A percentile compares a stretch with the other conserved stretches of the same genome.
Evolutionary conservation across 208 protist species (phyloP).

Genomic region (Blechomonas ayalai): DNA sequence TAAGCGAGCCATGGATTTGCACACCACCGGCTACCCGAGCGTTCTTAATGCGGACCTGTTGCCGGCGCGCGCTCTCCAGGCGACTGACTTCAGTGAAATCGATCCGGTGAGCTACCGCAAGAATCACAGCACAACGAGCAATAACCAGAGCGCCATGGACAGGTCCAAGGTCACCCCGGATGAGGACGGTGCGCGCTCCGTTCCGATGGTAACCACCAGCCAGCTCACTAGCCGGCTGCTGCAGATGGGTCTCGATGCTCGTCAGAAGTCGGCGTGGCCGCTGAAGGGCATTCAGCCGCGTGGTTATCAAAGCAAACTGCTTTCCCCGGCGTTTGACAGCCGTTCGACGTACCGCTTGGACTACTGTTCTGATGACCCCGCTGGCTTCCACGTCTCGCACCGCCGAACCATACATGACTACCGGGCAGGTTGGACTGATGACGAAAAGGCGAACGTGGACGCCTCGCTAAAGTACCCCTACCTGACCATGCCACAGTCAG

Average conservation of each 20-base stretch:
- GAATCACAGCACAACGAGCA: slow-evolving; percentile 31
- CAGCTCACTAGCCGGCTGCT: not conserved
- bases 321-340: slow-evolving; percentile 36
- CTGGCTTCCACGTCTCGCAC: slow-evolving; percentile 16
- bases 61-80: slow-evolving; percentile 17
- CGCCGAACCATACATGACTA: slow-evolving; percentile 28
- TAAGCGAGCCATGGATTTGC: slow-evolving; percentile 51
- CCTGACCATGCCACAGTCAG: slow-evolving; percentile 51
- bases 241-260: not conserved
- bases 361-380: slow-evolving; percentile 52
- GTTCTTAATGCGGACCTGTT: slow-evolving; percentile 49
- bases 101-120: slow-evolving; percentile 34
- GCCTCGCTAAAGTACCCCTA: slow-evolving; percentile 57
- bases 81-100: slow-evolving; percentile 31
- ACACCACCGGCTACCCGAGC: slow-evolving; percentile 66
- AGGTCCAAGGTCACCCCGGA: slow-evolving; percentile 5
- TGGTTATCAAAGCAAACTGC: slow-evolving; percentile 7
- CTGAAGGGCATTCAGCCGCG: slow-evolving; percentile 2
- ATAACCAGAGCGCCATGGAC: slow-evolving; percentile 20
- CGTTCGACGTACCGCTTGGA: slow-evolving; percentile 73
- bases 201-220: slow-evolving; percentile 2
- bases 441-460: slow-evolving; percentile 54
- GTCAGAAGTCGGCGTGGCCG: not conserved
- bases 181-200: not conserved
- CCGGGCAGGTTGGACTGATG: slow-evolving; percentile 51